These are phyloP conservation scores for Penicillium sp. DNA, from an alignment of 2,329 filamentous ascomycete genomes.

Conservation along the genomic window DNA sequence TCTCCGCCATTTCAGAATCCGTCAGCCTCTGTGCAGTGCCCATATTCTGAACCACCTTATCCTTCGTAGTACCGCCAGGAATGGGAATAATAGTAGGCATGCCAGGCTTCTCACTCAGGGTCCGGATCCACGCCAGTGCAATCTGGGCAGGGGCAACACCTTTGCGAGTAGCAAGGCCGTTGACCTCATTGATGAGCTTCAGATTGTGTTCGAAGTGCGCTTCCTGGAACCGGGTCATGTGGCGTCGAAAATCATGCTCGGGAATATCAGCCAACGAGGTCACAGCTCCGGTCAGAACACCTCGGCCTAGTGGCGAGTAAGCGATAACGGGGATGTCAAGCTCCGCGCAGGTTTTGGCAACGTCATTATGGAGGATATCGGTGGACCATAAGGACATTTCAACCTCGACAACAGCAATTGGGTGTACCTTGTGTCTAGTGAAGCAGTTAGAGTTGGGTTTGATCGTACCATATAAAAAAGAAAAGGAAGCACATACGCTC, in stretches of 20 bases:
- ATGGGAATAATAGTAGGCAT: conserved; percentile 44
- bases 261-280: conserved; percentile 48
- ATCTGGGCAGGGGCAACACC: conserved; percentile 47
- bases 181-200: conserved; percentile 48
- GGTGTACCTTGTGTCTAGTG: conserved; percentile 49
- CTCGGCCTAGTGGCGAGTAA: conserved; percentile 60
- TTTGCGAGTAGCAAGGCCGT: conserved; percentile 47
- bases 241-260: conserved; percentile 45
- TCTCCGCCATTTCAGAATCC: conserved; percentile 46
- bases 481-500: conserved; percentile 33
- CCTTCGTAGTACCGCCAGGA: conserved; percentile 36
- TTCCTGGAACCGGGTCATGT: conserved; percentile 50
- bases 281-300: conserved; percentile 54
- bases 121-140: conserved; percentile 50
- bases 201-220: conserved; percentile 53
- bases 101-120: conserved; percentile 42
- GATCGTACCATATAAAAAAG: not conserved
- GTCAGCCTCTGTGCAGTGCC: conserved; percentile 29
- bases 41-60: conserved; percentile 38
- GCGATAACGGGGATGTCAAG: conserved; percentile 57
- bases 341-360: conserved; percentile 56
- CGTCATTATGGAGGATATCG: conserved; percentile 57
- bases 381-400: conserved; percentile 59
- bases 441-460: conserved; percentile 32
- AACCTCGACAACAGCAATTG: conserved; percentile 59